A percentile compares a stretch with the other conserved stretches of the same genome.
Evolutionary conservation across 495 filamentous ascomycete species (phyloP).

Genomic region (Aspergillus sclerotioniger): DNA sequence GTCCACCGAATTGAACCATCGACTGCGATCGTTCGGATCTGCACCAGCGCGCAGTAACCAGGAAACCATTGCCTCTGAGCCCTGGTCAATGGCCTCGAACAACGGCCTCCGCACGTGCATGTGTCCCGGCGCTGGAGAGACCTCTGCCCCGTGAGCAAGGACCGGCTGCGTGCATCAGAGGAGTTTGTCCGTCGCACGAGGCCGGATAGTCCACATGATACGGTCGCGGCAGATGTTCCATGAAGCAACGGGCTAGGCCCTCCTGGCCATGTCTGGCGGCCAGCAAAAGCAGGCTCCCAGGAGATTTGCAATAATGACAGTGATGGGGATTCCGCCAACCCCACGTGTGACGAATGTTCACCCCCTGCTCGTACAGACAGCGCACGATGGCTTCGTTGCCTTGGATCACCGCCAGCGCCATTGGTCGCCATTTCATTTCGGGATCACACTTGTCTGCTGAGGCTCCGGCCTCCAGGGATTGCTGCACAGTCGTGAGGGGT

Average conservation of each 20-base stretch:
- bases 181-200: background rate
- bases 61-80: background rate
- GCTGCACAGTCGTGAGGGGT: background rate
- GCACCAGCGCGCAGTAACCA: background rate
- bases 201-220: background rate
- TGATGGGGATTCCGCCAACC: background rate
- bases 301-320: background rate
- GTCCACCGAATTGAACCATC: background rate
- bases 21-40: background rate
- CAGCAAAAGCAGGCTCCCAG: background rate
- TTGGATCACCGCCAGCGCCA: background rate
- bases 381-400: background rate
- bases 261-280: background rate
- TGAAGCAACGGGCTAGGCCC: background rate
- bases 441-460: background rate
- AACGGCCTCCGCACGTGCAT: background rate
- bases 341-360: background rate
- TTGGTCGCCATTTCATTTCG: background rate
- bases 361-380: background rate
- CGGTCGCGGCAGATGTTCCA: background rate
- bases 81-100: background rate
- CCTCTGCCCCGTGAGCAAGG: background rate
- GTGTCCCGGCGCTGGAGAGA: background rate
- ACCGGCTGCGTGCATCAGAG: background rate
- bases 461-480: background rate